phyloP scores from a whole-genome alignment of 495 filamentous ascomycete genomes.

The Penicillium pulvis region DNA sequence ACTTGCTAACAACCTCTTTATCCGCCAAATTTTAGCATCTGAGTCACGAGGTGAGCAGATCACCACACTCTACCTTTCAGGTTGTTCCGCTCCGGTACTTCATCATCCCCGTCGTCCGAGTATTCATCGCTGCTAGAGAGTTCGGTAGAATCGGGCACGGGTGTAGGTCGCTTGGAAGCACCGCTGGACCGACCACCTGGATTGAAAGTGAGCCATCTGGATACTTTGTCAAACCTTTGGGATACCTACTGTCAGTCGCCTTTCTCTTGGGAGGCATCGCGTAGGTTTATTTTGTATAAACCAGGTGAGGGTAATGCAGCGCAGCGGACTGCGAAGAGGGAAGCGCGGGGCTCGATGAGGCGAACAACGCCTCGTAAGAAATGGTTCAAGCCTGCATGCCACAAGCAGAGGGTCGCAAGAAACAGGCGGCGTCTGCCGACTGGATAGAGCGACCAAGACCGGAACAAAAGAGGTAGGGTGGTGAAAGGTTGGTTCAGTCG shows the following conservation, averaged over 20 bases:
- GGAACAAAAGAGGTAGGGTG: background rate
- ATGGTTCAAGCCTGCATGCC: slow-evolving; percentile 28
- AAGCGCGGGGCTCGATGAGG: slow-evolving; percentile 6
- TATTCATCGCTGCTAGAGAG: slow-evolving; percentile 72
- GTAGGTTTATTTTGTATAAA: background rate
- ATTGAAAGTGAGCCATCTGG: slow-evolving; percentile 35
- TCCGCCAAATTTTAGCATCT: slow-evolving; percentile 21
- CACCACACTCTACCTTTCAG: slow-evolving; percentile 55
- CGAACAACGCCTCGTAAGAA: slow-evolving; percentile 18
- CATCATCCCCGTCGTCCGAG: slow-evolving; percentile 63
- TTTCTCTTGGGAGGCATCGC: slow-evolving; percentile 80
- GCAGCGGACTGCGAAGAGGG: background rate
- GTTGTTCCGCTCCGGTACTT: slow-evolving; percentile 47
- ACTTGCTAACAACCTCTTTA: slow-evolving; percentile 65
- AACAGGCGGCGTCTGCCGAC: slow-evolving; percentile 18
- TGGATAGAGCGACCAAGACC: slow-evolving; percentile 7
- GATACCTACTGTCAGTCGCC: slow-evolving; percentile 55
- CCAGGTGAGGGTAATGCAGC: background rate
- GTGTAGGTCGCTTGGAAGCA: slow-evolving; percentile 66
- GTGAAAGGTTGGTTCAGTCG: background rate
- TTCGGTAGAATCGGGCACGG: slow-evolving; percentile 65
- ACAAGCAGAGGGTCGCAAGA: slow-evolving; percentile 19
- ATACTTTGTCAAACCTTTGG: background rate
- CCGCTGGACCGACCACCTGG: slow-evolving; percentile 57
- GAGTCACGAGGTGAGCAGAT: slow-evolving; percentile 35